phyloP scores from a whole-genome alignment of 192 early-diverging fungal genomes.

The Spizellomyces punctatus region DNA sequence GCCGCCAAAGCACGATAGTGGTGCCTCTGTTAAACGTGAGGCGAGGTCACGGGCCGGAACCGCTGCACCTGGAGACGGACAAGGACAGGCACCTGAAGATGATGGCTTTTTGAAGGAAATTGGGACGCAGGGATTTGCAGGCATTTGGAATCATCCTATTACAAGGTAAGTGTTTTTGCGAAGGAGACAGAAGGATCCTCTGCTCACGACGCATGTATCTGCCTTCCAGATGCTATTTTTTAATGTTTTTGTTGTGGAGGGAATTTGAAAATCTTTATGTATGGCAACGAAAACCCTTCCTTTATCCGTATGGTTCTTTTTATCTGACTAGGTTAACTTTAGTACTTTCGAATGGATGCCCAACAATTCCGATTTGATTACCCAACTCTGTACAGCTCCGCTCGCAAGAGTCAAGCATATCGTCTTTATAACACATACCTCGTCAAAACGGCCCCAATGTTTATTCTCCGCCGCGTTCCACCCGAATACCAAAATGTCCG shows the following conservation, averaged over 20 bases:
- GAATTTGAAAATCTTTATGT: slow-evolving; percentile 46
- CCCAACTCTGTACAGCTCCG: slow-evolving; percentile 27
- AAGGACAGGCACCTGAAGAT: background rate
- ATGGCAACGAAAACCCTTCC: background rate
- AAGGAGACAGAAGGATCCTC: background rate
- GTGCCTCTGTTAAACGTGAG: background rate
- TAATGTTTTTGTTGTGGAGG: slow-evolving; percentile 49
- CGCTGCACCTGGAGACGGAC: background rate
- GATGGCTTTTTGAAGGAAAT: slow-evolving; percentile 40
- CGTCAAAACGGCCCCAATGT: slow-evolving; percentile 28
- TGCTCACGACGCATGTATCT: background rate
- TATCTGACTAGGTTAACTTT: background rate
- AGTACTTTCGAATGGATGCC: slow-evolving; percentile 50
- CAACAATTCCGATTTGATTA: slow-evolving; percentile 41
- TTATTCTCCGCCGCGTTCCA: slow-evolving; percentile 23
- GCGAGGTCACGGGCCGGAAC: slow-evolving; percentile 2
- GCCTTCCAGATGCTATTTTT: slow-evolving; percentile 45
- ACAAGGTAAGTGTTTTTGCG: slow-evolving; percentile 38
- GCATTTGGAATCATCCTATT: slow-evolving; percentile 52
- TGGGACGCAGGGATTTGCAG: slow-evolving; percentile 41
- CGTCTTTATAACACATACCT: slow-evolving; percentile 48
- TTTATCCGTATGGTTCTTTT: background rate
- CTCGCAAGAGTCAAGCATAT: slow-evolving; percentile 33
- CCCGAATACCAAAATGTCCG: slow-evolving; percentile 22
- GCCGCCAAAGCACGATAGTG: background rate